Percentiles rank a stretch among this genome's conserved stretches.
Evolutionary conservation across 768 basidiomycete species (phyloP).

Genomic region (Boletus sp.): DNA sequence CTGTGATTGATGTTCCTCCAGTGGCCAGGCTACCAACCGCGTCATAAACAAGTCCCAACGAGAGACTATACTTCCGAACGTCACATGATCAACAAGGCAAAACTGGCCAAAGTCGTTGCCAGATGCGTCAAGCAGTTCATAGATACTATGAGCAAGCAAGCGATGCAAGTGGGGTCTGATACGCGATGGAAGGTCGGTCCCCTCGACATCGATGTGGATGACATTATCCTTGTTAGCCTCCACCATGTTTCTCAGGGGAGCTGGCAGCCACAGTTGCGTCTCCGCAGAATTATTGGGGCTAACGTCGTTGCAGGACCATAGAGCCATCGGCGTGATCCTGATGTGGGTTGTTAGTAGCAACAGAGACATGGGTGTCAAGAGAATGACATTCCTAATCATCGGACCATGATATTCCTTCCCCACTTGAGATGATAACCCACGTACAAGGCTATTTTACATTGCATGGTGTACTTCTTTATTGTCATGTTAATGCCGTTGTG

Average conservation of each 20-base stretch:
- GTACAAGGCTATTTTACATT: too few relatives aligned
- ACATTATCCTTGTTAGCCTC: constrained; percentile 59
- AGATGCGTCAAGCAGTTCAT: constrained; percentile 46
- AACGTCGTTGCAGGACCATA: not conserved
- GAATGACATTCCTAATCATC: too few relatives aligned
- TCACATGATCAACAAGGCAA: constrained; percentile 64
- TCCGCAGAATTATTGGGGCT: constrained; percentile 19
- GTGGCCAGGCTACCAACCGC: constrained; percentile 77
- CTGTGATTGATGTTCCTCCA: constrained; percentile 21
- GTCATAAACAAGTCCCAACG: constrained; percentile 69
- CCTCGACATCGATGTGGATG: constrained; percentile 1
- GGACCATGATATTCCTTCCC: too few relatives aligned
- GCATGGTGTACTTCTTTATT: too few relatives aligned
- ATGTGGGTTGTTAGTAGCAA: too few relatives aligned
- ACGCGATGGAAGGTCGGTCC: constrained; percentile 17
- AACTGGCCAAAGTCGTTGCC: constrained; percentile 69
- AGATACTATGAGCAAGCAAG: not conserved
- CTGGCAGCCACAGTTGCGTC: constrained; percentile 73
- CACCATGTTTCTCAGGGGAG: constrained; percentile 78
- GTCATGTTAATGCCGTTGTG: too few relatives aligned
- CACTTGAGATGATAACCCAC: too few relatives aligned
- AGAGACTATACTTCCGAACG: constrained; percentile 69
- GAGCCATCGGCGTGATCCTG: not conserved
- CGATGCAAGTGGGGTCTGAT: constrained; percentile 9
- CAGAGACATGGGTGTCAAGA: too few relatives aligned